These are phyloP conservation scores for Symbiodinium natans DNA, from an alignment of 73 alveolate species.

Conservation along the genomic window DNA sequence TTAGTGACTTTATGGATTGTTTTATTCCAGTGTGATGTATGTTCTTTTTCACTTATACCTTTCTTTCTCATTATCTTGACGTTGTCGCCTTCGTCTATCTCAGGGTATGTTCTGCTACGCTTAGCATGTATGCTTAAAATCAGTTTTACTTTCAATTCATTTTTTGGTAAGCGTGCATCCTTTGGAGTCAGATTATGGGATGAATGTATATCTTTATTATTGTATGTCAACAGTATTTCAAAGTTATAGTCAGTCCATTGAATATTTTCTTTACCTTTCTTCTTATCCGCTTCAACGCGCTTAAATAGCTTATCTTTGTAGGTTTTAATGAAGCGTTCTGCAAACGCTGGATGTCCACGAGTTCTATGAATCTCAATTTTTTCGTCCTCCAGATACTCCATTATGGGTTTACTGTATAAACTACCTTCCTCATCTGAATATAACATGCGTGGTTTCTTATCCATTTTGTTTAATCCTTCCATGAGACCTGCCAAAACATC, in stretches of 20 bases:
- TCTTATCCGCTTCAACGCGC: slow-evolving; percentile 37
- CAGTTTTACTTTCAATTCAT: background rate
- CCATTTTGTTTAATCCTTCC: background rate
- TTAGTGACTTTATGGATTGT: background rate
- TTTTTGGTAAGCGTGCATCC: background rate
- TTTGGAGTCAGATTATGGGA: background rate
- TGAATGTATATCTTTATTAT: background rate
- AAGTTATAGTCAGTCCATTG: background rate
- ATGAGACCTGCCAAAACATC: background rate
- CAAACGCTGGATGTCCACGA: too few relatives aligned
- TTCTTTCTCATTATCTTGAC: slow-evolving; percentile 3
- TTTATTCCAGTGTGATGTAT: background rate
- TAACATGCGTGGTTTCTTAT: background rate
- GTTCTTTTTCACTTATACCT: slow-evolving; percentile 3
- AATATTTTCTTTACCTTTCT: background rate
- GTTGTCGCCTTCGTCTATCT: background rate
- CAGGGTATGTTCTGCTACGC: background rate
- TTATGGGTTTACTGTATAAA: background rate
- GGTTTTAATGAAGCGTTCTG: too few relatives aligned
- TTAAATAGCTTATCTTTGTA: too few relatives aligned
- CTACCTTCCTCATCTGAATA: background rate
- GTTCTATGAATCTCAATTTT: background rate
- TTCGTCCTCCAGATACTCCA: too few relatives aligned
- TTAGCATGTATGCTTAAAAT: background rate
- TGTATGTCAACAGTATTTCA: background rate